phyloP scores from a whole-genome alignment of 257 asterid genomes.

The Ocimum tenuiflorum region DNA sequence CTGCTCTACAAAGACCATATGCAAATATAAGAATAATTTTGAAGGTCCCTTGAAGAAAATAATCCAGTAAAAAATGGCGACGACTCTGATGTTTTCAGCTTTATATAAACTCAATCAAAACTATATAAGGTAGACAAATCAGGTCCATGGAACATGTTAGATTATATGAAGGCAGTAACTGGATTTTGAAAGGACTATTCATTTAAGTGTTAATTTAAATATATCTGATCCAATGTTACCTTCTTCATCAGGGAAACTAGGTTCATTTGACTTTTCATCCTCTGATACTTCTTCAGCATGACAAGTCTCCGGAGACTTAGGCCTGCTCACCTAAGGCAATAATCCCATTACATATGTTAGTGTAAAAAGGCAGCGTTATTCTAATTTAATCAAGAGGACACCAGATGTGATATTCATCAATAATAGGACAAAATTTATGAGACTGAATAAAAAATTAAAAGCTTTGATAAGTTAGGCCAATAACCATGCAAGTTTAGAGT shows the following conservation, averaged over 20 bases:
- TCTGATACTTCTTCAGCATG: conserved; percentile 32
- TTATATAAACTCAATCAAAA: background rate
- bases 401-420: background rate
- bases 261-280: conserved; percentile 27
- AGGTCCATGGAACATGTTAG: background rate
- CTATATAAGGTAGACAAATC: background rate
- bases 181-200: background rate
- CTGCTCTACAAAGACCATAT: background rate
- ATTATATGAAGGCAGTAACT: background rate
- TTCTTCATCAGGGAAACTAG: conserved; percentile 31
- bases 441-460: background rate
- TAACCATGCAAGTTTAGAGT: background rate
- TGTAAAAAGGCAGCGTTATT: background rate
- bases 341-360: conserved; percentile 2
- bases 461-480: background rate
- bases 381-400: background rate
- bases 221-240: conserved; percentile 30
- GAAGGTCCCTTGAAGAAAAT: background rate
- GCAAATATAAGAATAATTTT: background rate
- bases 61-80: background rate
- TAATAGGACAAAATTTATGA: background rate
- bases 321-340: conserved; percentile 52
- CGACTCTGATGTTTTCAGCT: background rate
- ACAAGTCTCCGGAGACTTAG: conserved; percentile 41
- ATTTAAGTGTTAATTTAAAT: background rate